Evolutionary conservation across 495 filamentous ascomycete genomes (phyloP).

Genomic region (Platismatia glauca): DNA sequence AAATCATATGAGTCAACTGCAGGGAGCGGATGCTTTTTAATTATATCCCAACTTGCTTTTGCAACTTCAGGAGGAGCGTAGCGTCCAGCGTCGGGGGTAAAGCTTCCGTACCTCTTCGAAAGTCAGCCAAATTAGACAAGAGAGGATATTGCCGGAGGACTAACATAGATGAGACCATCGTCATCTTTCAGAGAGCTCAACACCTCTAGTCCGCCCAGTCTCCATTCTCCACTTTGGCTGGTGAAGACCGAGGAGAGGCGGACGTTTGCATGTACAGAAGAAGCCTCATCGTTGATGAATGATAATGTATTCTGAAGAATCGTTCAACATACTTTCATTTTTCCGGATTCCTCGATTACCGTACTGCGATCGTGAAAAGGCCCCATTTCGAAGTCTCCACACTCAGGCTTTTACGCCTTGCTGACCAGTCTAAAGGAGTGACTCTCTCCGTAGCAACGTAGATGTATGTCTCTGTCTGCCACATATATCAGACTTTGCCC

Average conservation of each 20-base stretch:
- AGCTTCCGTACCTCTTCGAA: constrained; percentile 66
- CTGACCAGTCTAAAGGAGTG: constrained; percentile 74
- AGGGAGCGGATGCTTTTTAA: constrained; percentile 72
- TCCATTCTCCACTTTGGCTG: constrained; percentile 96
- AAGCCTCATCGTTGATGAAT: constrained; percentile 90
- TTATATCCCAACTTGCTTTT: constrained; percentile 77
- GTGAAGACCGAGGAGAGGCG: constrained; percentile 79
- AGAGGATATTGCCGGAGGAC: constrained; percentile 24
- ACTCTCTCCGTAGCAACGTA: constrained; percentile 93
- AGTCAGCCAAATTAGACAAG: background rate
- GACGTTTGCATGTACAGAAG: constrained; percentile 80
- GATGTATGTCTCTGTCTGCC: constrained; percentile 78
- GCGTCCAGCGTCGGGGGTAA: constrained; percentile 70
- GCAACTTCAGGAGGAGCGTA: constrained; percentile 81
- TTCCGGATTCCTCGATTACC: constrained; percentile 16
- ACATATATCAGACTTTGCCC: constrained; percentile 17
- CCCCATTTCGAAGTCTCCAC: constrained; percentile 96
- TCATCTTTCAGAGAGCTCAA: constrained; percentile 94
- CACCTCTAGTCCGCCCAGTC: constrained; percentile 85
- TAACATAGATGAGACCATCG: constrained; percentile 79
- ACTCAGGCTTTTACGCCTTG: constrained; percentile 71
- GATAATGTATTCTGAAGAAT: constrained; percentile 67
- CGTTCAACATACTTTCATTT: background rate
- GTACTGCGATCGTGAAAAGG: constrained; percentile 71
- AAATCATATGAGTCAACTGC: constrained; percentile 83